These are phyloP conservation scores for Trametes punicea DNA, from an alignment of 768 basidiomycete genomes.

Conservation along the genomic window DNA sequence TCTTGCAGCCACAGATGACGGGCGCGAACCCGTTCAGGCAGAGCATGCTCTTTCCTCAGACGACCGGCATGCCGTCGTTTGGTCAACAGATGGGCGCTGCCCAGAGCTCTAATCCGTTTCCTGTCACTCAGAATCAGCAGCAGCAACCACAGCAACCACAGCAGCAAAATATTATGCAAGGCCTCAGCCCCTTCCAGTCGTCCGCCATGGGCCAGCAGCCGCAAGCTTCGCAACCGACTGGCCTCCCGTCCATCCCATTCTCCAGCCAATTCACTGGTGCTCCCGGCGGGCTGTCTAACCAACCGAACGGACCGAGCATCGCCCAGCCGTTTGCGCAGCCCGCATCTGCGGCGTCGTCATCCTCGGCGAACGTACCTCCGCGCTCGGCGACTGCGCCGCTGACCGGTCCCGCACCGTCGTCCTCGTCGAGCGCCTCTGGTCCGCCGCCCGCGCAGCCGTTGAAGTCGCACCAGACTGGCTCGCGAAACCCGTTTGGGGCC, in stretches of 20 bases:
- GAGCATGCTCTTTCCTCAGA: constrained; percentile 41
- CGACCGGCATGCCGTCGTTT: constrained; percentile 26
- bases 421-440: constrained; percentile 28
- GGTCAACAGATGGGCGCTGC: constrained; percentile 6
- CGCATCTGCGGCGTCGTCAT: constrained; percentile 19
- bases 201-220: not conserved
- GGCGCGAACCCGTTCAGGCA: constrained; percentile 53
- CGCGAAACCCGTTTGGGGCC: constrained; percentile 91
- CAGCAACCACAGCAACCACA: constrained; percentile 65
- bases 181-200: constrained; percentile 37
- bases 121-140: constrained; percentile 38
- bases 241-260: constrained; percentile 16
- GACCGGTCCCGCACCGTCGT: constrained; percentile 34
- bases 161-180: constrained; percentile 53
- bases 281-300: constrained; percentile 9
- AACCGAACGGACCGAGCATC: constrained; percentile 11
- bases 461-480: constrained; percentile 88
- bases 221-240: constrained; percentile 8
- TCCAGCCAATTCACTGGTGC: constrained; percentile 9
- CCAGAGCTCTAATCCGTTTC: constrained; percentile 24
- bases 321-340: constrained; percentile 20
- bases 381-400: constrained; percentile 77
- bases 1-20: constrained; percentile 47
- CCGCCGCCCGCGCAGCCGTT: constrained; percentile 59
- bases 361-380: constrained; percentile 37